These are phyloP conservation scores for Colletotrichum tropicale DNA, from an alignment of 2,329 filamentous ascomycete genomes.

Conservation along the genomic window DNA sequence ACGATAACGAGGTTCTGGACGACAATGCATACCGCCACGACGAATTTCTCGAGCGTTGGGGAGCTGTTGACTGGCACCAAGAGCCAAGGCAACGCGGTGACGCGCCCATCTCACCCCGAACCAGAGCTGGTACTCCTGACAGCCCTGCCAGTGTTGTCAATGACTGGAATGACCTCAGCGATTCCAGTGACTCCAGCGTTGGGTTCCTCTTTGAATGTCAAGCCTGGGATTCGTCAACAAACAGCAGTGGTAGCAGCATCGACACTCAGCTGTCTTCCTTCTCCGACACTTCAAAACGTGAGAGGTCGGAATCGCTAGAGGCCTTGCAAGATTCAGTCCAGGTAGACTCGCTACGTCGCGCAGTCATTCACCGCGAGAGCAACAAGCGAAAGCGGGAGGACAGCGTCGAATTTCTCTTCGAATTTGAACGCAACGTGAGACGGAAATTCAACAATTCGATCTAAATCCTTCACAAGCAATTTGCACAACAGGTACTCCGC, in stretches of 20 bases:
- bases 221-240: background rate
- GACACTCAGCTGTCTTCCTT: background rate
- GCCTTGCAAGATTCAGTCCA: background rate
- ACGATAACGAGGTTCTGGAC: background rate
- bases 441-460: background rate
- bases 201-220: background rate
- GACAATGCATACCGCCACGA: background rate
- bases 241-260: background rate
- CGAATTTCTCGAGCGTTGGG: background rate
- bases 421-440: background rate
- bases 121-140: background rate
- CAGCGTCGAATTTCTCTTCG: constrained; percentile 1
- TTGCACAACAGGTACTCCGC: background rate
- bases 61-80: background rate
- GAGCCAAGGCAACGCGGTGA: background rate
- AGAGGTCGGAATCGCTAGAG: background rate
- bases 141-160: background rate
- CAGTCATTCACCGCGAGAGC: background rate
- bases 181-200: background rate
- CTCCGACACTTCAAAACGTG: background rate
- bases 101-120: background rate
- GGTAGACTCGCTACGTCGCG: background rate
- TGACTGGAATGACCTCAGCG: background rate
- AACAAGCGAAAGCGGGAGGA: constrained; percentile 3
- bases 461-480: background rate